Evolutionary conservation across 768 basidiomycete genomes (phyloP).

Genomic region (Chalciporus sphaerocephalus): DNA sequence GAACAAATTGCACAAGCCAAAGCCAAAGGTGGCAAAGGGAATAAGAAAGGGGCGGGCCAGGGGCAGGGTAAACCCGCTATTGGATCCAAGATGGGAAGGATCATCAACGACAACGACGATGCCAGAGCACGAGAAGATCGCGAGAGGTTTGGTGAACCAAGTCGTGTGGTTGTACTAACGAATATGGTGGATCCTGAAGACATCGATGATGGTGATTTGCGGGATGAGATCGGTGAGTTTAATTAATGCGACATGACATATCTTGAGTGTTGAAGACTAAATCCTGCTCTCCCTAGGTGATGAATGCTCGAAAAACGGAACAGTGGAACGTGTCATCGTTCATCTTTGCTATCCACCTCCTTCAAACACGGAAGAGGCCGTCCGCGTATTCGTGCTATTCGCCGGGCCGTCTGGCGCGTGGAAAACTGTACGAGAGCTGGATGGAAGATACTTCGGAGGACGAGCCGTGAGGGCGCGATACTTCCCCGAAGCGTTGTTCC

Average conservation of each 20-base stretch:
- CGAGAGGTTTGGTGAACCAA: slow-evolving; percentile 82
- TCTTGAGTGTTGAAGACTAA: not conserved
- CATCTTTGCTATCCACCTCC: slow-evolving; percentile 72
- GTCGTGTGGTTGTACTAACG: slow-evolving; percentile 82
- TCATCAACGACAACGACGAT: slow-evolving; percentile 89
- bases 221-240: slow-evolving; percentile 79
- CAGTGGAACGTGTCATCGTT: slow-evolving; percentile 84
- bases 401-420: slow-evolving; percentile 91
- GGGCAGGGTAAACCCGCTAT: slow-evolving; percentile 37
- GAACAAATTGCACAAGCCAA: slow-evolving; percentile 50
- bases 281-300: slow-evolving; percentile 50
- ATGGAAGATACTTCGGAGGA: slow-evolving; percentile 91
- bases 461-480: slow-evolving; percentile 78
- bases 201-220: slow-evolving; percentile 76
- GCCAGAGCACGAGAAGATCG: slow-evolving; percentile 70
- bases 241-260: not conserved
- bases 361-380: slow-evolving; percentile 65
- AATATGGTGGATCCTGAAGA: slow-evolving; percentile 88
- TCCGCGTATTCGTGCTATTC: slow-evolving; percentile 89
- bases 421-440: slow-evolving; percentile 91
- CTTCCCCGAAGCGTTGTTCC: slow-evolving; percentile 61
- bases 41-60: slow-evolving; percentile 35
- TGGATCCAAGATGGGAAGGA: slow-evolving; percentile 76
- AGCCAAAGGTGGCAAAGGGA: slow-evolving; percentile 35
- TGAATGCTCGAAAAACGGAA: slow-evolving; percentile 87